Base-by-base conservation (phyloP, 768 basidiomycete species). In the Porphyrellus cyaneotinctus region DNA sequence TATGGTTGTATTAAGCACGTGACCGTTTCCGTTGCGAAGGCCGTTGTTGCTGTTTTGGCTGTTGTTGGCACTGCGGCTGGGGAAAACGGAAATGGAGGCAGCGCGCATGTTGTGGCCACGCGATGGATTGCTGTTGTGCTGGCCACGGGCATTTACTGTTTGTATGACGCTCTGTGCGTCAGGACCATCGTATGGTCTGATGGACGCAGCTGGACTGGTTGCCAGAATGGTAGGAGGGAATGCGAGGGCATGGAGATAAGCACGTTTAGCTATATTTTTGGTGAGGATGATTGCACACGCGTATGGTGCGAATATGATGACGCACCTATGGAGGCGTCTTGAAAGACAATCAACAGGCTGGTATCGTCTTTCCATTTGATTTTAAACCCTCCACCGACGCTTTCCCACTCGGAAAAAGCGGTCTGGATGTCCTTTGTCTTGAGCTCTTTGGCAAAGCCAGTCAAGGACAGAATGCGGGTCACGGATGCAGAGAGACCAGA, bases 361-460 rank as follows among this genome's bases (percentile, higher is more conserved):
- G 91, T 93, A 72, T 99, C 97, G 71, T 99, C 95, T 62, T 84
- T 81, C 97, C 97, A 99, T 70, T 99, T 99, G 69, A 99, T 95
- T 79, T 95, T 93, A 77, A 95, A 97, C 22, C 97, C 97, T 26
- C 95, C 97, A 51, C 77, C 82, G 47, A 85, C 75, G 54, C 74
- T 78, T 63, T 97, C 93, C 81, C 88, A 98, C 41, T 94, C 92
- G 45, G 85, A 76, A 70, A 98, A 97, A 41, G 92, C 88, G 38
- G 78, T 67, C 67, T 97, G 94, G 44, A 99, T 90, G 72, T 99
- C 97, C 70, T 92, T 87, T 47, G 97, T 99, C 77, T 98, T 99
- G 64, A 99, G 83, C 74, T 94, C 88, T 67, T 94, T 88, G 11
- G 91, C 81, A 68, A 99, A 99, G 61, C 93, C 90, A n/a, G 84